Base-by-base conservation (phyloP, 2,329 filamentous ascomycete genomes). In the Bipolaris zeicola region DNA sequence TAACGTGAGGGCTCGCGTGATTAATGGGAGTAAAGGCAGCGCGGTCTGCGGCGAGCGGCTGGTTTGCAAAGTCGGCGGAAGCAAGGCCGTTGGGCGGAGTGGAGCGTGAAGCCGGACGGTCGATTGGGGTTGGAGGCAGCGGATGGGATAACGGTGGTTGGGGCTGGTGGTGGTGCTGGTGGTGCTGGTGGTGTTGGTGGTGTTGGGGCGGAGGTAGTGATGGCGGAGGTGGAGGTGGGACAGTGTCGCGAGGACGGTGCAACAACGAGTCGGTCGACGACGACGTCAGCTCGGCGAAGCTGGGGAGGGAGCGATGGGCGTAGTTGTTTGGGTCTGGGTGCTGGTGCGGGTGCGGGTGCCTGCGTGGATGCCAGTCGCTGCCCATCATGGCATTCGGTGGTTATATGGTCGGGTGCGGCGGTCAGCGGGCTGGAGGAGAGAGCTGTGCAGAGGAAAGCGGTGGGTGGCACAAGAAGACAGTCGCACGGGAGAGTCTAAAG, bases 281-380 rank as follows among this genome's bases (percentile, higher is more conserved):
- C 28, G 59, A 63, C 38, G 66, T 64, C 55, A 68, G 59, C 56
- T 68, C 65, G 47, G 64, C 64, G 37, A 68, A 62, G 54, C 65
- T 63, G 52, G 64, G 65, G n/a, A 66, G 62, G 3, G 65, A 62
- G 45, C 58, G 59, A 38, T 53, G 54, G 43, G 60, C 37, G 47
- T 55, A 52, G 42, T 55, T 42, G 52, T 54, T 41, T 45, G 51
- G 37, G 55, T 53, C 52, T 39, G 52, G 52, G 22, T 24, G 22
- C 55, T 47, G 48, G 41, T 55, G 58, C 43, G 52, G 52, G 37
- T 56, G 54, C 55, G 50, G 48, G 41, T 55, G 58, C 43, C 50
- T 51, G 58, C 50, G 55, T 36, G 20, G 58, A 41, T 50, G 61
- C 61, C 61, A 61, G 36, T 57, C 61, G 54, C 55, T 63, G 38